These are phyloP conservation scores for Emericellopsis terricola DNA, from an alignment of 495 filamentous ascomycete species.

Conservation along the genomic window DNA sequence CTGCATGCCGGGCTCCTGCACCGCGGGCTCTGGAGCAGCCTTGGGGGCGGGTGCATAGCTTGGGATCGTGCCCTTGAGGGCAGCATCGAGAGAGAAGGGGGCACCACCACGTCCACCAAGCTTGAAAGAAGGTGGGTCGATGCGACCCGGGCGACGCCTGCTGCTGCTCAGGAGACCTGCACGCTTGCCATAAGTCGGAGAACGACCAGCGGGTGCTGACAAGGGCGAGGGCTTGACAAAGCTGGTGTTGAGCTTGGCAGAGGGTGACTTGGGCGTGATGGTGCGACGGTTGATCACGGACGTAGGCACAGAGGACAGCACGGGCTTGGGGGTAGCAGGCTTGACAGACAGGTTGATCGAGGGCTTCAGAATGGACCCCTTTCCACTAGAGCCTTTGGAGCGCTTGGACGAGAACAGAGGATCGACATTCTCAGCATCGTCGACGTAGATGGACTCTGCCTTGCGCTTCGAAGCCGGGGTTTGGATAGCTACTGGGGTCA, in stretches of 20 bases:
- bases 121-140: slow-evolving; percentile 36
- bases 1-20: slow-evolving; percentile 26
- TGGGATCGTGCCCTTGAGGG: slow-evolving; percentile 50
- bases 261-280: slow-evolving; percentile 27
- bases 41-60: slow-evolving; percentile 19
- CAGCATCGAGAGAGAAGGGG: slow-evolving; percentile 67
- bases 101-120: slow-evolving; percentile 12
- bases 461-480: slow-evolving; percentile 29
- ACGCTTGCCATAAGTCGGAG: slow-evolving; percentile 40
- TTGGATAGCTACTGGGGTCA: not conserved
- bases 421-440: slow-evolving; percentile 69
- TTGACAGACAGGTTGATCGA: slow-evolving; percentile 23
- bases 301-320: slow-evolving; percentile 12
- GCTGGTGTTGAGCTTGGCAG: slow-evolving; percentile 21
- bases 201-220: slow-evolving; percentile 42
- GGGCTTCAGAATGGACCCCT: slow-evolving; percentile 29
- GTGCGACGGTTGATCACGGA: slow-evolving; percentile 18
- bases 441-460: slow-evolving; percentile 26
- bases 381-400: slow-evolving; percentile 37
- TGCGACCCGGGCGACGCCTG: slow-evolving; percentile 33
- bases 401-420: slow-evolving; percentile 49
- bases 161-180: slow-evolving; percentile 42
- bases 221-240: slow-evolving; percentile 23
- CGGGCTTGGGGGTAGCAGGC: slow-evolving; percentile 13
- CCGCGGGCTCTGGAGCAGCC: slow-evolving; percentile 5